Base-by-base conservation (phyloP, 2,329 filamentous ascomycete species). In the Hymenoscyphus salicellus region DNA sequence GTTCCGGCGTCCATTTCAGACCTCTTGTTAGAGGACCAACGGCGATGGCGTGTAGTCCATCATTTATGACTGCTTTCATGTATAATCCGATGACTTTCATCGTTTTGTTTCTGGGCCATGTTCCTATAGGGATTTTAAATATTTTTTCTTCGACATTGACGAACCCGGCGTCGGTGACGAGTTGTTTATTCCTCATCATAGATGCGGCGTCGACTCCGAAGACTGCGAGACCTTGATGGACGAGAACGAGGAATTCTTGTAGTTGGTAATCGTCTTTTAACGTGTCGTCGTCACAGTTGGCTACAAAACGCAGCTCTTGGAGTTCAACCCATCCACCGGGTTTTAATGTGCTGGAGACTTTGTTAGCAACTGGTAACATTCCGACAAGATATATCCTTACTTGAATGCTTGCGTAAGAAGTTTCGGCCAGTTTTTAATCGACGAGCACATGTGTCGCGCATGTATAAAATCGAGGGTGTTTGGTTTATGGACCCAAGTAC, bases 381-480 rank as follows among this genome's bases (percentile, higher is more conserved):
- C 16, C 28, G 26, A 55, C 14, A 10, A 55, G n/a, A 20, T 10
- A 10, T 32, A 10, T 28, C 32, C 52, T 63, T 38, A 66, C 65
- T 23, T 60, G 41, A 60, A 65, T 28, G 62, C 62, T 33, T 66
- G 32, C 26, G 26, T 17, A 1, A 63, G 33, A 16, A 86, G 72
- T 17, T 71, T 77, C 1, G 77, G 77, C 83, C 83, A 86, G 68
- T 86, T 79, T 58, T 79, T 81, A 63, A 86, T 81, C 1, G 80
- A 82, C 75, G 82, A 79, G 30, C 82, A 80, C 2, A 83, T 82
- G 61, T 84, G 80, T 1, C 85, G 79, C 17, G 82, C 80, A 70
- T 87, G 84, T 56, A 87, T 80, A 65, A 84, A 86, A 72, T 87
- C 84, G 63, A 87, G 86, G 60, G 82, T 78, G 63, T 84, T 80